Evolutionary conservation across 352 stramenopile species (phyloP), one percentile per base, ranked within the genome.

Genomic region (Thalassiosira pacifica): DNA sequence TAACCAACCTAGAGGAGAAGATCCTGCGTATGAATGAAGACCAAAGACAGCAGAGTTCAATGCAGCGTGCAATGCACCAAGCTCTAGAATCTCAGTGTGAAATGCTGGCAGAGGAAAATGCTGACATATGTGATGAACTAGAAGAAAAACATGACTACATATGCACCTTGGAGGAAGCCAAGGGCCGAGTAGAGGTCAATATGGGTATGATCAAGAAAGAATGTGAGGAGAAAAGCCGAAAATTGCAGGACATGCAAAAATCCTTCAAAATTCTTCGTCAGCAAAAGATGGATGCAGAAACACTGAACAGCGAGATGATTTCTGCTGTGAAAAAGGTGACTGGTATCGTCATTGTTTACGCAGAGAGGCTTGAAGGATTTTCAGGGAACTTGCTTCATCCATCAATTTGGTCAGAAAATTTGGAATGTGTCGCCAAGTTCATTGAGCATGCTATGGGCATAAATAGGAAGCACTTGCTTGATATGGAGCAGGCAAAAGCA

Each of bases 31-130:
- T 86, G 61, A 65, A 83, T 16, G 63, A 85, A 72, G 79, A 90
- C 16, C 34, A 65, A 18, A 27, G 64, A 27, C 72, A 90, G 16
- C 79, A 84, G 74, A 80, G 10, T 45, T 79, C 84, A 16, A 87
- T 87, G 84, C 76, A 90, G 31, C n/a, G 80, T 67, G 71, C 74
- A 19, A 81, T 90, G 13, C 60, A 86, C 10, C 70, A 85, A 26
- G 84, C 79, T 22, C 69, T 90, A 19, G 84, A 90, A 40, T 65
- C 73, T 60, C 55, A 83, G 61, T 90, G 79, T 37, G 31, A 83
- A 31, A 85, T 67, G 45, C 65, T 90, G 0, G 67, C 64, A 24
- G 74, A 83, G 63, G 79, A 90, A 79, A 78, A 81, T 60, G 42
- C 34, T 24, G 37, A 81, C 80, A 64, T 76, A 26, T 64, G 59